Percentiles rank a stretch among this genome's conserved stretches.
phyloP scores from a whole-genome alignment of 306 rosid species.

The Cucumis cinereus region DNA sequence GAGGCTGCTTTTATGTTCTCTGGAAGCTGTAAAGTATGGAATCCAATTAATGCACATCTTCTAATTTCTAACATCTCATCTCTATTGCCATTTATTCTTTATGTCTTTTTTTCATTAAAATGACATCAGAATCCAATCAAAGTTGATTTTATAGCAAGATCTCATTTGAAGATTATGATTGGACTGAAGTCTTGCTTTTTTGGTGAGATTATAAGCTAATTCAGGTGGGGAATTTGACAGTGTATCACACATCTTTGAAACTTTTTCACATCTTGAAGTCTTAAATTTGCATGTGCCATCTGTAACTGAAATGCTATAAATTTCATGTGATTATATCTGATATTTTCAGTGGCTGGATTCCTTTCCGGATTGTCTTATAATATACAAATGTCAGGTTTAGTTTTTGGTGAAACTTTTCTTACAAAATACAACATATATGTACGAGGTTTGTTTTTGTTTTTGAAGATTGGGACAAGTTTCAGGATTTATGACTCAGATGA shows the following conservation, averaged over 20 bases:
- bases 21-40: slow-evolving; percentile 4
- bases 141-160: background rate
- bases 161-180: background rate
- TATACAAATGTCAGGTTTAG: slow-evolving; percentile 5
- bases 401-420: background rate
- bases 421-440: background rate
- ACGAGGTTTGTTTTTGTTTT: slow-evolving; percentile 10
- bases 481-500: background rate
- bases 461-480: background rate
- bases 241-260: background rate
- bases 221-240: background rate
- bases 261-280: background rate
- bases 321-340: slow-evolving; percentile 7
- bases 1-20: background rate
- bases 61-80: background rate
- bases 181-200: background rate
- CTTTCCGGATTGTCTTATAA: background rate
- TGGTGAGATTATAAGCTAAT: background rate
- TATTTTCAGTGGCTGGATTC: background rate
- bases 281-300: slow-evolving; percentile 4
- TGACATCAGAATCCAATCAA: background rate
- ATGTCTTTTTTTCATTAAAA: background rate
- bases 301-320: background rate
- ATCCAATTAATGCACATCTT: background rate
- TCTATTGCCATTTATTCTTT: background rate